phyloP scores from a whole-genome alignment of 2,329 filamentous ascomycete genomes.

The Penicillium occitanis region DNA sequence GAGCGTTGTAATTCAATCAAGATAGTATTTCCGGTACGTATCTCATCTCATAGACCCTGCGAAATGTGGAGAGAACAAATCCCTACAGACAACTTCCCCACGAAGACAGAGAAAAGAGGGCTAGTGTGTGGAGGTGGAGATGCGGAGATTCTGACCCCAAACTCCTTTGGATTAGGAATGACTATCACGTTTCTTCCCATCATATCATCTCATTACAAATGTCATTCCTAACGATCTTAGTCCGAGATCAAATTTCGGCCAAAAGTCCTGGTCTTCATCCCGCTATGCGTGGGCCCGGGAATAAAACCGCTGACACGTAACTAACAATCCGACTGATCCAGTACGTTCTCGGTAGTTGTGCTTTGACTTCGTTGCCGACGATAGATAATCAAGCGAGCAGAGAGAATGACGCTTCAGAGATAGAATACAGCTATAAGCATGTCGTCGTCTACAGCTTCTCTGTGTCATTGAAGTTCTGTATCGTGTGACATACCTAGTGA shows the following conservation, averaged over 20 bases:
- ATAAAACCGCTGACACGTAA: neutral
- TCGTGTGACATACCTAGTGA: neutral
- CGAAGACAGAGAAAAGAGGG: neutral
- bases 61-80: slow-evolving; percentile 1
- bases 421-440: slow-evolving; percentile 4
- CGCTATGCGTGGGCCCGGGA: neutral
- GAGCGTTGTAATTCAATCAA: neutral
- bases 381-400: neutral
- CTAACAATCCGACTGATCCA: neutral
- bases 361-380: neutral
- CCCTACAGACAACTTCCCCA: neutral
- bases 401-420: neutral
- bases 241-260: neutral
- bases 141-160: neutral
- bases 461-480: neutral
- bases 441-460: neutral
- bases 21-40: neutral
- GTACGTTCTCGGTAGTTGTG: neutral
- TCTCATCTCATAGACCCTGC: neutral
- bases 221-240: neutral
- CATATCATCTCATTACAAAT: neutral
- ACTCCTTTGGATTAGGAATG: neutral
- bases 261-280: neutral
- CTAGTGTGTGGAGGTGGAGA: slow-evolving; percentile 7
- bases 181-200: neutral